phyloP scores from a whole-genome alignment of 1,139 yeast species.

The Geotrichum cucujoidarum region DNA sequence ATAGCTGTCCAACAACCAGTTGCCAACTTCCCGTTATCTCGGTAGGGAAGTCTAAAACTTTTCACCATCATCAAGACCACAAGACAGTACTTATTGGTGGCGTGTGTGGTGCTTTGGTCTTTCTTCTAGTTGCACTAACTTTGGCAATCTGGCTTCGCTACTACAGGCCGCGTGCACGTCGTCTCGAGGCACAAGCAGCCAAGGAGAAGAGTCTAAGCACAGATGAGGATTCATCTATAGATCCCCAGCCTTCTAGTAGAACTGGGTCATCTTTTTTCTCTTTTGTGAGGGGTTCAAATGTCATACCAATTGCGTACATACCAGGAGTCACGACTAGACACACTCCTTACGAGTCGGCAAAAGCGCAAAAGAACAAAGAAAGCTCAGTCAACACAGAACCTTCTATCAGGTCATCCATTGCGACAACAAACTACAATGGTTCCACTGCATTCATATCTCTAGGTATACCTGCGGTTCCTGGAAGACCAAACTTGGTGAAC shows the following conservation, averaged over 20 bases:
- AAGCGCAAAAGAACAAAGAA: not conserved
- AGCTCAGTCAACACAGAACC: slow-evolving; percentile 18
- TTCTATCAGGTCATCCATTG: slow-evolving; percentile 28
- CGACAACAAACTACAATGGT: slow-evolving; percentile 34
- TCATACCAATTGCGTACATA: slow-evolving; percentile 88
- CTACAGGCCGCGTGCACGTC: slow-evolving; percentile 25
- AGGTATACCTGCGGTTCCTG: slow-evolving; percentile 33
- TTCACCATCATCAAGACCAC: slow-evolving; percentile 1
- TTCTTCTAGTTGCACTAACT: slow-evolving; percentile 26
- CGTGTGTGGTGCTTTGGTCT: slow-evolving; percentile 38
- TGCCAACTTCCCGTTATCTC: slow-evolving; percentile 22
- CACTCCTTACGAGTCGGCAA: not conserved
- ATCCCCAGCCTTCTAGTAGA: too few relatives aligned
- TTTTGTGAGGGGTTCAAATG: slow-evolving; percentile 70
- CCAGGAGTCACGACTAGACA: slow-evolving; percentile 61
- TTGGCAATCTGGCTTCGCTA: slow-evolving; percentile 31
- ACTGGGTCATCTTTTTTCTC: slow-evolving; percentile 17
- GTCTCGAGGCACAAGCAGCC: too few relatives aligned
- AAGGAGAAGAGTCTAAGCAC: too few relatives aligned
- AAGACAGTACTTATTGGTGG: slow-evolving; percentile 40
- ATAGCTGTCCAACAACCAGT: slow-evolving; percentile 28
- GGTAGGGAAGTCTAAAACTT: slow-evolving; percentile 3
- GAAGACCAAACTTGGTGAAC: slow-evolving; percentile 32
- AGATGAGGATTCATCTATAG: too few relatives aligned
- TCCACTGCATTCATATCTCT: slow-evolving; percentile 31